Evolutionary conservation across 164 flowering plant genomes (phyloP).

Genomic region (Sextonia rubra): DNA sequence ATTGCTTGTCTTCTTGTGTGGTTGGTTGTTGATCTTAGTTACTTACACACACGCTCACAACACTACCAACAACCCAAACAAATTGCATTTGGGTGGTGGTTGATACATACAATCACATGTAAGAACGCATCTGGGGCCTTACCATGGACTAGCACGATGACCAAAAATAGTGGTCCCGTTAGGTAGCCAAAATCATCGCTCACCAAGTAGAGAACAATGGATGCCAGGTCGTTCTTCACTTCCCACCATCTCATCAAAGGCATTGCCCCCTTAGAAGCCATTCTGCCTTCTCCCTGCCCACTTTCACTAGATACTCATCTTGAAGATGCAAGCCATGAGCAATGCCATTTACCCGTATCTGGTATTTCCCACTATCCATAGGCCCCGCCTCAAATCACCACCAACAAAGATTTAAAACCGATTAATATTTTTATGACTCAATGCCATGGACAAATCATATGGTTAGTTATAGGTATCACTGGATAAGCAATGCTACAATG

Average conservation of each 20-base stretch:
- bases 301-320: slow-evolving; percentile 55
- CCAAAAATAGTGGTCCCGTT: slow-evolving; percentile 88
- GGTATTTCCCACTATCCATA: slow-evolving; percentile 69
- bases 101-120: slow-evolving; percentile 52
- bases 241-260: slow-evolving; percentile 89
- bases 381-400: slow-evolving; percentile 47
- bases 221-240: slow-evolving; percentile 65
- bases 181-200: slow-evolving; percentile 82
- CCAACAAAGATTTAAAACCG: background rate
- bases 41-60: no score
- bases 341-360: slow-evolving; percentile 79
- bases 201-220: slow-evolving; percentile 69
- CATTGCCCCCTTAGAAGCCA: slow-evolving; percentile 41
- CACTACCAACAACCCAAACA: background rate
- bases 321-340: slow-evolving; percentile 71
- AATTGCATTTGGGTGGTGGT: background rate
- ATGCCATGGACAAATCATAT: no score
- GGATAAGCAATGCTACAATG: slow-evolving; percentile 16
- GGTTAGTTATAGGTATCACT: slow-evolving; percentile 18
- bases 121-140: slow-evolving; percentile 89
- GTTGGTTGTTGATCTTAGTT: no score
- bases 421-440: no score
- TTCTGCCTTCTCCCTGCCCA: slow-evolving; percentile 69
- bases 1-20: no score
- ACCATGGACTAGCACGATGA: slow-evolving; percentile 78